These are phyloP conservation scores for Kernera saxatilis DNA, from an alignment of 345 rosid genomes.

Conservation along the genomic window DNA sequence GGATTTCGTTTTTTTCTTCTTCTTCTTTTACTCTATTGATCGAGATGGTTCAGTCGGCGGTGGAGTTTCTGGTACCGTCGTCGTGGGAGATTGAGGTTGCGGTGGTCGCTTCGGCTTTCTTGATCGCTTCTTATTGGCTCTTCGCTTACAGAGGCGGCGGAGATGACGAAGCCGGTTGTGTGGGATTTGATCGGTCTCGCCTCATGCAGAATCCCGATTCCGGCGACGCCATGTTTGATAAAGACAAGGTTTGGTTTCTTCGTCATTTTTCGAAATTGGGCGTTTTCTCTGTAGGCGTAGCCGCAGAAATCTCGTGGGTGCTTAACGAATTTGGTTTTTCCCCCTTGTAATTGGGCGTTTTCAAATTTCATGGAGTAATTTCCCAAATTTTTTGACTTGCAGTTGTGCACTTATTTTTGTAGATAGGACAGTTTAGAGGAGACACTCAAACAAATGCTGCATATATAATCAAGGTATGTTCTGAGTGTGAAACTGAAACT, in stretches of 20 bases:
- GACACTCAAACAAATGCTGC: slow-evolving; percentile 63
- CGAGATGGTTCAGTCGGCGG: slow-evolving; percentile 32
- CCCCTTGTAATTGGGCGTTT: background rate
- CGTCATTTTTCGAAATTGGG: background rate
- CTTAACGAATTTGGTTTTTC: background rate
- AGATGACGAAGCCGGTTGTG: slow-evolving; percentile 19
- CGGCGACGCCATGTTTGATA: slow-evolving; percentile 39
- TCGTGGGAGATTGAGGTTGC: slow-evolving; percentile 86
- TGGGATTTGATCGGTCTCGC: slow-evolving; percentile 42
- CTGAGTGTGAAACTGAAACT: background rate
- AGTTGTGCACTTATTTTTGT: slow-evolving; percentile 84
- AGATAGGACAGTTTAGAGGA: slow-evolving; percentile 66
- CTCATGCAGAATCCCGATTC: slow-evolving; percentile 37
- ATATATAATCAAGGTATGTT: slow-evolving; percentile 38
- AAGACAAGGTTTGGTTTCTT: slow-evolving; percentile 54
- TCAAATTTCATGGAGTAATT: slow-evolving; percentile 46
- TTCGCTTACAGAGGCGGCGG: slow-evolving; percentile 42
- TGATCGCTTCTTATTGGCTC: slow-evolving; percentile 56
- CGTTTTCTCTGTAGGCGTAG: background rate
- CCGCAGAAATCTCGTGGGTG: background rate
- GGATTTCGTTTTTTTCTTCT: background rate
- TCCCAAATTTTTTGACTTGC: slow-evolving; percentile 67
- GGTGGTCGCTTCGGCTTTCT: slow-evolving; percentile 55
- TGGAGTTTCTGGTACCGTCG: slow-evolving; percentile 62
- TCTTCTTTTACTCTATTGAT: slow-evolving; percentile 14